A percentile compares a stretch with the other conserved stretches of the same genome.
Evolutionary conservation across 192 early-diverging fungal genomes (phyloP).

Genomic region (Coemansia sp.): DNA sequence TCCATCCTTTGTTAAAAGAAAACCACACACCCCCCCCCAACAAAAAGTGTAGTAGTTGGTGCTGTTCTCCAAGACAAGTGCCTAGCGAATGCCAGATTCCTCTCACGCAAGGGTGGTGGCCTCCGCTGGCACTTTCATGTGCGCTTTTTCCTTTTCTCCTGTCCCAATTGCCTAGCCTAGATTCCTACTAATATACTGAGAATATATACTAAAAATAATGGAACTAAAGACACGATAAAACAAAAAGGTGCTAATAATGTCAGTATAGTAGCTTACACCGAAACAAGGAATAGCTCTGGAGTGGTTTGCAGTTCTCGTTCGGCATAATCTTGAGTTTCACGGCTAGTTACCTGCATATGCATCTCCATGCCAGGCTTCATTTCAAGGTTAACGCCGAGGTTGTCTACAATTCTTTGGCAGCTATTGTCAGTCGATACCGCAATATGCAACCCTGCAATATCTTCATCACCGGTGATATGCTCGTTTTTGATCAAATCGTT

Average conservation of each 20-base stretch:
- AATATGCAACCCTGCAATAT: background rate
- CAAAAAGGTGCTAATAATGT: background rate
- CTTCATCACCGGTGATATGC: background rate
- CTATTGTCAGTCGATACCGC: background rate
- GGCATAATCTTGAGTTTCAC: background rate
- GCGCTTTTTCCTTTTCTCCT: no score
- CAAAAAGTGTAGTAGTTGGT: background rate
- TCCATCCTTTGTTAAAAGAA: background rate
- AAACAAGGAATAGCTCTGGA: background rate
- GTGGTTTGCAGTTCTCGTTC: background rate
- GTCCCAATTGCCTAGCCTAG: no score
- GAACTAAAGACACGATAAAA: background rate
- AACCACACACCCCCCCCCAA: background rate
- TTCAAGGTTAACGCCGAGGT: background rate
- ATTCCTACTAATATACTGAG: no score
- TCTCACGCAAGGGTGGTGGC: no score
- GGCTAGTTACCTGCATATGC: background rate
- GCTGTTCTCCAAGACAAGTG: background rate
- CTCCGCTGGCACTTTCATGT: no score
- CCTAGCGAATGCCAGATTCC: no score
- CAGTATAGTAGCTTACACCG: background rate
- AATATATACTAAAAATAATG: background rate
- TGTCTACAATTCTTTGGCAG: background rate
- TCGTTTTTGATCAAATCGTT: background rate
- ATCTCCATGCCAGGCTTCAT: conserved; percentile 6